Evolutionary conservation across 2,329 filamentous ascomycete genomes (phyloP).

Genomic region (Colletotrichum sp.): DNA sequence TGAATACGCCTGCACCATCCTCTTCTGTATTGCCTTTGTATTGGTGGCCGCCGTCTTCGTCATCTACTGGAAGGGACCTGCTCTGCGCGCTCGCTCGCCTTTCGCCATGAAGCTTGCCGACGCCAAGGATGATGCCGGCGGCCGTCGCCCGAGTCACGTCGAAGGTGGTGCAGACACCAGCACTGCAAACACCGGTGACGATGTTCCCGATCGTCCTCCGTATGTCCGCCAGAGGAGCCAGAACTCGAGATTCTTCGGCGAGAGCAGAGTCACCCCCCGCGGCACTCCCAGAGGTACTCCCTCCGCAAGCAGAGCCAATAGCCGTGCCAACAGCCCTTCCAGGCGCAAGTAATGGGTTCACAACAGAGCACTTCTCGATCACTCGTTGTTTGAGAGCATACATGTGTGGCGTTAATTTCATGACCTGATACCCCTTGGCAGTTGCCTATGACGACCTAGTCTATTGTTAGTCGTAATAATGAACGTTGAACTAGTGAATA

Average conservation of each 20-base stretch:
- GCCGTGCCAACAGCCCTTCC: conserved; percentile 22
- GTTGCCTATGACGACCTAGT: background rate
- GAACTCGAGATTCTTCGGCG: conserved; percentile 45
- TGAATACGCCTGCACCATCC: conserved; percentile 67
- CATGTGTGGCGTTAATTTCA: background rate
- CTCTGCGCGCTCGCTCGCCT: conserved; percentile 63
- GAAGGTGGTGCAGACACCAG: background rate
- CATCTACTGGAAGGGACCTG: conserved; percentile 70
- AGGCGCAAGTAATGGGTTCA: background rate
- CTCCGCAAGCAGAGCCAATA: conserved; percentile 33
- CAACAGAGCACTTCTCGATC: background rate
- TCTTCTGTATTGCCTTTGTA: conserved; percentile 65
- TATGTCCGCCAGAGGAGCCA: conserved; percentile 36
- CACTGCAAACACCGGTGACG: conserved; percentile 25
- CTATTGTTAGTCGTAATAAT: background rate
- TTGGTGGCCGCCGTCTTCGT: conserved; percentile 69
- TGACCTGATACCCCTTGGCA: background rate
- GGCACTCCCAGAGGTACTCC: conserved; percentile 42
- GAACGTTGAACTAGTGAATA: too few relatives aligned
- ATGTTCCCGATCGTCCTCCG: background rate
- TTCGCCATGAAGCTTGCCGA: conserved; percentile 69
- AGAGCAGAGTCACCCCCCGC: conserved; percentile 43
- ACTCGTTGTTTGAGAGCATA: background rate
- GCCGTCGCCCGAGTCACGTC: background rate
- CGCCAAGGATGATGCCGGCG: conserved; percentile 29